Conservation (phyloP, 1,284 basidiomycete genomes). For the Cystobasidiaceae sp. region DNA sequence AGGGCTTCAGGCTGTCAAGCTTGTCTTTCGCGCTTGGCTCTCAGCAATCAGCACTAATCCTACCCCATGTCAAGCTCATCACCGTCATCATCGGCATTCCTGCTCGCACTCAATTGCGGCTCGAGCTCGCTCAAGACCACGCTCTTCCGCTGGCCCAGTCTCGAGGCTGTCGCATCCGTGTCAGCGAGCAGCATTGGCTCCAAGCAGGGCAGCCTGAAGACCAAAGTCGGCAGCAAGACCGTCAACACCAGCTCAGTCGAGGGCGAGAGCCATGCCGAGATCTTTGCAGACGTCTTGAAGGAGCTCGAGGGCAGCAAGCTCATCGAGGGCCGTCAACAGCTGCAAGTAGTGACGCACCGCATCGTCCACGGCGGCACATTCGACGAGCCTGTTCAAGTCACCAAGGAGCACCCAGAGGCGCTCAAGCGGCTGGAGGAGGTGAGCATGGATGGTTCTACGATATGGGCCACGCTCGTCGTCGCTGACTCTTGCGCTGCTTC, state of each 20-base stretch:
- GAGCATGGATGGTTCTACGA: conserved; percentile 50
- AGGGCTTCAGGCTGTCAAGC: too few species aligned
- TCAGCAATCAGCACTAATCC: too few species aligned
- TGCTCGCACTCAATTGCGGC: conserved; percentile 56
- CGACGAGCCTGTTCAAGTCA: conserved; percentile 62
- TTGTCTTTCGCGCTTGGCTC: too few species aligned
- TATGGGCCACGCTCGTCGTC: background rate
- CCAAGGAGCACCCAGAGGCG: conserved; percentile 52
- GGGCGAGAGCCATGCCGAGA: conserved; percentile 48
- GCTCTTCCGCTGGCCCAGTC: conserved; percentile 51
- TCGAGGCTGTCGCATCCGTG: conserved; percentile 42
- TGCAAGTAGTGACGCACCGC: conserved; percentile 60
- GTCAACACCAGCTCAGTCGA: conserved; percentile 41
- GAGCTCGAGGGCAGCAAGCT: conserved; percentile 35
- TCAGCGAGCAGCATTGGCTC: conserved; percentile 53
- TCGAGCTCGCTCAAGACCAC: conserved; percentile 72
- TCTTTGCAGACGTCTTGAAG: conserved; percentile 50
- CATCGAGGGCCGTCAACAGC: conserved; percentile 50
- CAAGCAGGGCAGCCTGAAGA: conserved; percentile 48
- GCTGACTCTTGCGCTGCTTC: background rate
- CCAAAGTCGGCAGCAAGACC: conserved; percentile 39
- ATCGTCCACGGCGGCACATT: conserved; percentile 80
- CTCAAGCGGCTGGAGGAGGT: conserved; percentile 66
- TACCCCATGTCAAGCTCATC: too few species aligned
- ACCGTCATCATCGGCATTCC: background rate